phyloP scores from a whole-genome alignment of 371 early-diverging fungal genomes.

The Mortierella sp. region DNA sequence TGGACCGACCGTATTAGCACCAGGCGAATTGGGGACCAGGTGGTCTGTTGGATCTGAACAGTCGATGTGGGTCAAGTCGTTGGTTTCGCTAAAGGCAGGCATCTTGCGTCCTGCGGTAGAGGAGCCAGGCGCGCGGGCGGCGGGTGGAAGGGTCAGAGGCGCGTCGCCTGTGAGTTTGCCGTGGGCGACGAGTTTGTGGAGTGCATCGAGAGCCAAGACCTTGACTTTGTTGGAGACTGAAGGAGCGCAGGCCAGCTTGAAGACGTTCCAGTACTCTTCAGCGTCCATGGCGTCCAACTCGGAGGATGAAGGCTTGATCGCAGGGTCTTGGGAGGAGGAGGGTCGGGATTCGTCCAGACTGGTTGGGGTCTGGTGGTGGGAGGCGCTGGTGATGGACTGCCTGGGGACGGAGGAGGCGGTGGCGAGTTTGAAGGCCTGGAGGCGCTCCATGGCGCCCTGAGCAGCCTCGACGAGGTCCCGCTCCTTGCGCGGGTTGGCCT shows the following conservation, averaged over 20 bases:
- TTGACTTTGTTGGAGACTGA: constrained; percentile 51
- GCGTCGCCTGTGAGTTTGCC: constrained; percentile 46
- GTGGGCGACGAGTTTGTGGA: constrained; percentile 51
- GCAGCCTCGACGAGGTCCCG: constrained; percentile 50
- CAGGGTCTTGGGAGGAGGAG: constrained; percentile 13
- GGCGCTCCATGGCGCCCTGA: constrained; percentile 48
- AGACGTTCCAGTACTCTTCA: constrained; percentile 53
- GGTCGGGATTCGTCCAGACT: constrained; percentile 29
- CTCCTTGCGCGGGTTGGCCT: constrained; percentile 54
- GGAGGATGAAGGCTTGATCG: constrained; percentile 40
- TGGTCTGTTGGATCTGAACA: constrained; percentile 51
- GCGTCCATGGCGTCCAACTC: constrained; percentile 48
- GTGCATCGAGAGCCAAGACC: constrained; percentile 47
- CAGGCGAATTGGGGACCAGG: constrained; percentile 45
- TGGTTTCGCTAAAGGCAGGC: constrained; percentile 53
- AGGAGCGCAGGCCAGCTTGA: constrained; percentile 51
- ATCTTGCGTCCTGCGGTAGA: constrained; percentile 30
- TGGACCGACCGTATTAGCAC: constrained; percentile 40
- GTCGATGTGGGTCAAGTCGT: constrained; percentile 54
- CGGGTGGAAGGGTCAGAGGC: constrained; percentile 34
- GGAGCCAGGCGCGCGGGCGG: constrained; percentile 21
- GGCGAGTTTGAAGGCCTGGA: constrained; percentile 47
- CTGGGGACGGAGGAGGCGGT: constrained; percentile 42
- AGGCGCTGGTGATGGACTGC: constrained; percentile 17
- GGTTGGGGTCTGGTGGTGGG: constrained; percentile 15